phyloP scores from a whole-genome alignment of 495 filamentous ascomycete genomes.

The Penicillium antarcticum region DNA sequence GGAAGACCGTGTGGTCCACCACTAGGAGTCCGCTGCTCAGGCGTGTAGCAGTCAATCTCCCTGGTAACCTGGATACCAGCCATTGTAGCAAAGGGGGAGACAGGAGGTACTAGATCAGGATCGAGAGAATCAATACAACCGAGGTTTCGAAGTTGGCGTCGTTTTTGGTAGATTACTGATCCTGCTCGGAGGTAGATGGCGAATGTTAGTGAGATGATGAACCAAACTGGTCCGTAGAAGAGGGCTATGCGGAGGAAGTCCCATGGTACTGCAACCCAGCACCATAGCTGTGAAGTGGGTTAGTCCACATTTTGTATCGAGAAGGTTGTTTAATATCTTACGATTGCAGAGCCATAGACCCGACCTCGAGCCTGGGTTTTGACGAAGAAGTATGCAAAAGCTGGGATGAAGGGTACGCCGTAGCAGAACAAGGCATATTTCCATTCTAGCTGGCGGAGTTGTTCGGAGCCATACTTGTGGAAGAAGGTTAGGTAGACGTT shows the following conservation, averaged over 20 bases:
- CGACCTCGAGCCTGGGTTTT: slow-evolving; percentile 42
- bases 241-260: slow-evolving; percentile 70
- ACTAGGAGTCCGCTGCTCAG: slow-evolving; percentile 7
- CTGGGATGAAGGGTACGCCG: slow-evolving; percentile 69
- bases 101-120: background rate
- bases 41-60: slow-evolving; percentile 25
- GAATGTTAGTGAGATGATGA: slow-evolving; percentile 66
- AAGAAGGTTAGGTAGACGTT: slow-evolving; percentile 90
- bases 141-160: slow-evolving; percentile 43
- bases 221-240: slow-evolving; percentile 88
- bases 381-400: slow-evolving; percentile 66
- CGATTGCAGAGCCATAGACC: slow-evolving; percentile 73
- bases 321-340: slow-evolving; percentile 20
- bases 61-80: slow-evolving; percentile 54
- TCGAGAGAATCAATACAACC: slow-evolving; percentile 37
- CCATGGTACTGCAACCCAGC: slow-evolving; percentile 70
- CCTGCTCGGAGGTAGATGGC: slow-evolving; percentile 73
- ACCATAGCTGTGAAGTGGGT: slow-evolving; percentile 62
- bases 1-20: background rate
- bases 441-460: slow-evolving; percentile 67
- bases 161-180: slow-evolving; percentile 60
- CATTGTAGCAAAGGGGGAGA: slow-evolving; percentile 55
- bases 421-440: slow-evolving; percentile 72
- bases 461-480: slow-evolving; percentile 63
- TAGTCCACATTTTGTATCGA: background rate